Evolutionary conservation across 495 filamentous ascomycete species (phyloP), one percentile per base, ranked within the genome.

Genomic region (Aspergillus nidulans): DNA sequence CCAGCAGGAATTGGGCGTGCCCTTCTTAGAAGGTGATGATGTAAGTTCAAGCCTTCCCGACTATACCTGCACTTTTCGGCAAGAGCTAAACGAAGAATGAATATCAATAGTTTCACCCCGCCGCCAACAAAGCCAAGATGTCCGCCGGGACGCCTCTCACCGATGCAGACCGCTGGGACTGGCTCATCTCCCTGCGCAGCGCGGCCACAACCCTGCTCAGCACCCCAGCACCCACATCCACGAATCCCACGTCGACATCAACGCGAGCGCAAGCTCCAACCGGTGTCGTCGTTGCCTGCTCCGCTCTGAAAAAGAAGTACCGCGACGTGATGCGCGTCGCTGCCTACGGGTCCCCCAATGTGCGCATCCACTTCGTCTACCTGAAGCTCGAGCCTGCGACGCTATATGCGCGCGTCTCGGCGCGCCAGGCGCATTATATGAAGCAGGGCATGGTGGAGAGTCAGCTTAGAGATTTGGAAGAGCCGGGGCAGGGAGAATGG

Each of bases 151-250:
- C 85, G 38, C 90, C 95, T 6, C 79, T 99, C 46, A 97, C 91
- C 46, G 95, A 99, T 68, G 85, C 83, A 58, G 95, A 99, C 72
- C 89, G 95, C 54, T 97, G 95, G 95, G 92, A 96, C 75, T 99
- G 95, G 95, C 85, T 99, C 43, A 92, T 92, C 56, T 77, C 81
- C 20, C 81, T 97, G 5, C 90, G 95, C 62, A 83, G 95, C 61
- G 85, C 90, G 53, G 88, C 91, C 28, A 81, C 90, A 58, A 65
- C 75, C 18, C 77, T 77, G 28, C 80, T 91, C 21, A 18, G 15
- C 36, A 4, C 13, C 15, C 77, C 81, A 25, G 79, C 82, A 30
- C 72, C 77, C 26, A 68, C 71, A 43, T 47, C 67, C 5, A 73
- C 74, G 58, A 65, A 67, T 54, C 71, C 60, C 53, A 64, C 72